phyloP scores from a whole-genome alignment of 1,284 basidiomycete species.

The Fistulinella staudtii region DNA sequence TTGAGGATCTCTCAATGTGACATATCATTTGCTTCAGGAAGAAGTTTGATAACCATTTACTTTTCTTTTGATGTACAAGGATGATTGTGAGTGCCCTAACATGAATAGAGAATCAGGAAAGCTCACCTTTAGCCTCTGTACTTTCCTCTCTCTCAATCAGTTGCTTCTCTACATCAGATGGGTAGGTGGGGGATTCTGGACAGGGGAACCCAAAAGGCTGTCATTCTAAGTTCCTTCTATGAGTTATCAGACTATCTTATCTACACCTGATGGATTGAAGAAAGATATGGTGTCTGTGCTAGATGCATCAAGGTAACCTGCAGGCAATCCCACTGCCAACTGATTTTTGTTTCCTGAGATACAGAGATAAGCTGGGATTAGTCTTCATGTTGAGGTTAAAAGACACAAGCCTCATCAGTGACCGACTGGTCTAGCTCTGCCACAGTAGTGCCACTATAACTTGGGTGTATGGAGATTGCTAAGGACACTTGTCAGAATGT shows the following conservation, averaged over 20 bases:
- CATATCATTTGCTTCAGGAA: slow-evolving; percentile 1
- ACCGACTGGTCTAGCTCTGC: not conserved
- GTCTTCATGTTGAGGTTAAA: not conserved
- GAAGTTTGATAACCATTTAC: slow-evolving; percentile 1
- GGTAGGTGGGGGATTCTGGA: not conserved
- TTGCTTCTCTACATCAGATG: not conserved
- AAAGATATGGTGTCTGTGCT: not conserved
- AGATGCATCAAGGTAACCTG: not conserved
- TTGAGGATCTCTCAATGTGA: not conserved
- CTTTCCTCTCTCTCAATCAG: not conserved
- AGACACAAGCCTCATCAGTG: not conserved
- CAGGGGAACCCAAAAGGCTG: not conserved
- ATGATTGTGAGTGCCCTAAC: not conserved
- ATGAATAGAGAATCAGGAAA: not conserved
- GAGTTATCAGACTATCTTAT: not conserved
- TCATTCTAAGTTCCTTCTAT: not conserved
- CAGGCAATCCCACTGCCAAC: not conserved
- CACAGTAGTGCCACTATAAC: not conserved
- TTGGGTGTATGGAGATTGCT: not conserved
- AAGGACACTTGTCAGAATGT: too few relatives aligned
- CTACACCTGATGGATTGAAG: not conserved
- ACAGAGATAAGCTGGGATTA: not conserved
- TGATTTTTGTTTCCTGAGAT: not conserved
- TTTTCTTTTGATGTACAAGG: slow-evolving; percentile 1
- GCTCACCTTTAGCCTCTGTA: not conserved